Percentiles rank a stretch among this genome's conserved stretches.
phyloP scores from a whole-genome alignment of 352 stramenopile species.

The Peronosclerospora sorghi region DNA sequence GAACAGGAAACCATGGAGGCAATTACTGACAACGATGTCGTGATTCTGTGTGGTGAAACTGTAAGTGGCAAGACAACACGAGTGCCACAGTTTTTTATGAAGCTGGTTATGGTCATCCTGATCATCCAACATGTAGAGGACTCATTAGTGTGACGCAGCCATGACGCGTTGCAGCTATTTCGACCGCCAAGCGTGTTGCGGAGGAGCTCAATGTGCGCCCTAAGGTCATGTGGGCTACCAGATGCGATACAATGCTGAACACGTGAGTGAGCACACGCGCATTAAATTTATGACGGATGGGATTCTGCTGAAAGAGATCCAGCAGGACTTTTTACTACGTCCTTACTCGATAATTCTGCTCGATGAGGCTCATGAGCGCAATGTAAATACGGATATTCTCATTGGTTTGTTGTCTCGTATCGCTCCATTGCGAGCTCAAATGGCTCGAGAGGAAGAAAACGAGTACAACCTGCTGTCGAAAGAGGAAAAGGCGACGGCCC shows the following conservation, averaged over 20 bases:
- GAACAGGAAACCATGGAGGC: conserved; percentile 99
- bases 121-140: too few species aligned
- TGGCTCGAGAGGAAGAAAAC: conserved; percentile 65
- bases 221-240: too few species aligned
- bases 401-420: conserved; percentile 91
- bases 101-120: too few species aligned
- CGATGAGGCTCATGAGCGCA: conserved; percentile 96
- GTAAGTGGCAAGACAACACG: too few species aligned
- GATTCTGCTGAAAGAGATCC: conserved; percentile 96
- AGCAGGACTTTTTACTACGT: too few species aligned
- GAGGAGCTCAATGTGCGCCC: conserved; percentile 88
- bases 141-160: too few species aligned
- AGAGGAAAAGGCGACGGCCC: conserved; percentile 26
- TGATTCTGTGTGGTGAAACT: conserved; percentile 97
- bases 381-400: too few species aligned
- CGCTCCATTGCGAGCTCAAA: conserved; percentile 85
- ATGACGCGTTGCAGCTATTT: too few species aligned
- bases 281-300: conserved; percentile 99
- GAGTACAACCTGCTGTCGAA: conserved; percentile 32
- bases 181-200: too few species aligned
- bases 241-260: conserved; percentile 94
- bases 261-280: conserved; percentile 81
- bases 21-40: conserved; percentile 90
- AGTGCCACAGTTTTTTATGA: too few species aligned
- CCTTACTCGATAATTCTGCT: too few species aligned